Conservation (phyloP, 2,329 filamentous ascomycete genomes). For the Helotiales sp. region DNA sequence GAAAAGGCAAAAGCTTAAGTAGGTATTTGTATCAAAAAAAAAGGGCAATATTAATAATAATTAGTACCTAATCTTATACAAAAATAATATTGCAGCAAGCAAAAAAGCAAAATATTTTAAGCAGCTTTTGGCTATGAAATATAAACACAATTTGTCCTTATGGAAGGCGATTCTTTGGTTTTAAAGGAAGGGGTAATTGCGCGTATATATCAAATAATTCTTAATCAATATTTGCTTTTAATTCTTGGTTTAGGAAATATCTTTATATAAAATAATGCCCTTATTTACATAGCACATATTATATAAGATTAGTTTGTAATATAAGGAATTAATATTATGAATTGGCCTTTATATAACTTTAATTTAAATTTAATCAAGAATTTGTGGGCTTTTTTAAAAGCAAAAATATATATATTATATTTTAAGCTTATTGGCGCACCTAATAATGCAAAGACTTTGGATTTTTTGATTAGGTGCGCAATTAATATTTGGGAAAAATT, state of each 20-base stretch:
- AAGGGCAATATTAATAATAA: neutral
- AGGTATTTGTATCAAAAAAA: no score
- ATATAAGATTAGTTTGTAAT: conserved; percentile 29
- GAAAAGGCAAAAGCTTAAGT: no score
- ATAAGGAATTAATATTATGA: conserved; percentile 28
- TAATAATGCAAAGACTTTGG: no score
- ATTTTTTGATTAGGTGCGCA: no score
- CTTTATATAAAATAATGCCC: conserved; percentile 38
- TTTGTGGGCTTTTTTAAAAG: no score
- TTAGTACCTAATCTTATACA: neutral
- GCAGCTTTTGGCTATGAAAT: no score
- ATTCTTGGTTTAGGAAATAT: conserved; percentile 10
- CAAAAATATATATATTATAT: no score
- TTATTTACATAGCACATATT: no score
- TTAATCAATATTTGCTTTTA: conserved; percentile 2
- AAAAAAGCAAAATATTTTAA: conserved; percentile 15
- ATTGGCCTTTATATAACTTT: conserved; percentile 35
- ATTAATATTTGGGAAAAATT: no score
- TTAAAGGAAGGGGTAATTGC: conserved; percentile 12
- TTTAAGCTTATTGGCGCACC: no score
- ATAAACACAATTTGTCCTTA: conserved; percentile 4
- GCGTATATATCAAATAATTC: conserved; percentile 1
- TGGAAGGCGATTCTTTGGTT: conserved; percentile 7
- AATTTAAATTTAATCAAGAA: conserved; percentile 43
- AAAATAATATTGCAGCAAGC: neutral